Conservation (phyloP, 2,329 filamentous ascomycete genomes). For the Didymosphaeria variabile region DNA sequence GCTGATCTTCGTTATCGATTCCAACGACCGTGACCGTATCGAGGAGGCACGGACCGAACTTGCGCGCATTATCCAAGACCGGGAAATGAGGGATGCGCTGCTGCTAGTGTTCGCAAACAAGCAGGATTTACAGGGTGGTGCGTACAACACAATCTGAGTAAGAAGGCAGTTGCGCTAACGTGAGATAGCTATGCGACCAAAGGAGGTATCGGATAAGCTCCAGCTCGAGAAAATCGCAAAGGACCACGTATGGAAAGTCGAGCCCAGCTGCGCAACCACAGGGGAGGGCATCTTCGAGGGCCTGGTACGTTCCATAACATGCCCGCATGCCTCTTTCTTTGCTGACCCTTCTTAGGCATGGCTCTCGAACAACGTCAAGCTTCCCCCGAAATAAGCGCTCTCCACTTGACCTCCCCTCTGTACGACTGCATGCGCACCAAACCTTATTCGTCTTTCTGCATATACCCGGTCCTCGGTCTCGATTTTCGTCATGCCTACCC, state of each 20-base stretch:
- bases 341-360: slow-evolving; percentile 48
- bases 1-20: slow-evolving; percentile 99
- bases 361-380: slow-evolving; percentile 62
- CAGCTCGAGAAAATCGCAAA: slow-evolving; percentile 61
- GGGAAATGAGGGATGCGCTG: slow-evolving; percentile 96
- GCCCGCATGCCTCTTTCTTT: neutral
- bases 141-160: slow-evolving; percentile 51
- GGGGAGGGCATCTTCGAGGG: slow-evolving; percentile 64
- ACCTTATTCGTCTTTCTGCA: slow-evolving; percentile 40
- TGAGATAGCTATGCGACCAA: slow-evolving; percentile 57
- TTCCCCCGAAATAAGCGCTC: slow-evolving; percentile 48
- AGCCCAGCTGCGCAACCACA: slow-evolving; percentile 63
- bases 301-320: slow-evolving; percentile 45
- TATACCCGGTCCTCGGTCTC: slow-evolving; percentile 46
- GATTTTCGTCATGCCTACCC: slow-evolving; percentile 32
- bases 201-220: slow-evolving; percentile 60
- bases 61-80: slow-evolving; percentile 98
- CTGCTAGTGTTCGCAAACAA: slow-evolving; percentile 99
- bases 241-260: slow-evolving; percentile 63
- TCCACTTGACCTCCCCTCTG: slow-evolving; percentile 20
- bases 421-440: slow-evolving; percentile 45
- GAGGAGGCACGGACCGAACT: slow-evolving; percentile 96
- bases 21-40: slow-evolving; percentile 97
- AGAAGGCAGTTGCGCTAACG: slow-evolving; percentile 23
- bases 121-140: slow-evolving; percentile 91